Conservation (phyloP, 805 yeast genomes). For the Hanseniaspora hatyaiensis region DNA sequence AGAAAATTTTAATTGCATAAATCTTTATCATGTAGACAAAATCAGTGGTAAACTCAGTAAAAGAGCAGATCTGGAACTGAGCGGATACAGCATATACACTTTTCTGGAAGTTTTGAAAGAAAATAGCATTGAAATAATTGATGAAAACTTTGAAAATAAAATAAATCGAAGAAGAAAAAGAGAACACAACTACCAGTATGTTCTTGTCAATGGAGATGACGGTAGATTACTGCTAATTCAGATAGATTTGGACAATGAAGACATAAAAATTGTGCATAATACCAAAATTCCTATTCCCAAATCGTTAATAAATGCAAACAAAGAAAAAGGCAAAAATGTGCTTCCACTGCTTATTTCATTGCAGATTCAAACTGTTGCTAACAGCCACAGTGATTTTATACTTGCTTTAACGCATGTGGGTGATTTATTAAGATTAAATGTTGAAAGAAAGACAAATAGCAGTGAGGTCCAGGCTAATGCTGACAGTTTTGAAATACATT, state of each 20-base stretch:
- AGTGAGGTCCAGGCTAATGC: neutral
- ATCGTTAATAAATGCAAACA: slow-evolving; percentile 1
- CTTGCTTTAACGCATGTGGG: slow-evolving; percentile 8
- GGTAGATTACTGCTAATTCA: slow-evolving; percentile 10
- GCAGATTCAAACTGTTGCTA: neutral
- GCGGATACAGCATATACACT: slow-evolving; percentile 8
- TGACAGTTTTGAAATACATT: neutral
- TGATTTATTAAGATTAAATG: neutral
- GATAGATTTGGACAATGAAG: neutral
- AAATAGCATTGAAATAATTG: neutral
- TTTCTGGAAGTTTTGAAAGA: neutral
- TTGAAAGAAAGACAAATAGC: neutral
- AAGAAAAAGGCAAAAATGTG: neutral
- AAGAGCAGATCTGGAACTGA: neutral
- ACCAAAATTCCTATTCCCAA: slow-evolving; percentile 13
- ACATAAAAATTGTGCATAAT: neutral
- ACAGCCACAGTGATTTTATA: neutral
- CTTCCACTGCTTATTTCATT: slow-evolving; percentile 8
- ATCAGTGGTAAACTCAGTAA: neutral
- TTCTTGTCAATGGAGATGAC: slow-evolving; percentile 8
- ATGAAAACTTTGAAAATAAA: neutral
- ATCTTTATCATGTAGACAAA: slow-evolving; percentile 8
- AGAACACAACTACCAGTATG: neutral
- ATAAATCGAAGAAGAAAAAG: slow-evolving; percentile 1
- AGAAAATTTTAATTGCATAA: slow-evolving; percentile 3